Evolutionary conservation across 225 moss, liverwort and hornwort species (phyloP), one percentile per base, ranked within the genome.

Genomic region (Straminergon stramineum): DNA sequence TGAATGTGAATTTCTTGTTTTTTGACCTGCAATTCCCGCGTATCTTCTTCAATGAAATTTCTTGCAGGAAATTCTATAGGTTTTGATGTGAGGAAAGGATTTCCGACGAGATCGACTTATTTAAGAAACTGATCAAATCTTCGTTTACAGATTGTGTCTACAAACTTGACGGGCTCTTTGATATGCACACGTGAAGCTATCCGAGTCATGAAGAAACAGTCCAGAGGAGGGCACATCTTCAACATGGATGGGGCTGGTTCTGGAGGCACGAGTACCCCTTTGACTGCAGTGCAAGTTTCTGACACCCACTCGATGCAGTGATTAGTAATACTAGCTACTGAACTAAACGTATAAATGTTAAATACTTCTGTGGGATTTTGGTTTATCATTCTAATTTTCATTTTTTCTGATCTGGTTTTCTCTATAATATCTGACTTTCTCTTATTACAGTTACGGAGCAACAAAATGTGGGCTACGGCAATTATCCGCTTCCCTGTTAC

Each of bases 171-270:
- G 69, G 97, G 98, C 88, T 98, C 98, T 86, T 92, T 98, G 89
- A 92, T 98, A 84, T 98, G 98, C 89, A 98, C 98, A 69, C 97
- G 95, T 87, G 97, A 98, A 97, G 98, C 98, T 90, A 95, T 98
- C 86, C 94, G 94, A 89, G 91, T 98, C 82, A 97, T 98, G 98
- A 95, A 95, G 85, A 94, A 95, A 43, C 99, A 99, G 86, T 91
- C 95, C 12, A 92, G 90, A 73, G 99, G 97, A 85, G 98, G 98
- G 32, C 98, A 97, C 88, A 96, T 99, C 82, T 99, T 99, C 57
- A 96, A 99, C 90, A 99, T 98, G 98, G 98, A 98, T 91, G 98
- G 98, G 61, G 98, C 96, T 89, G 98, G 98, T 86, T 98, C 98
- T 78, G 98, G 98, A 92, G 98, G 98, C 90, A 94, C 96, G 82